These are phyloP conservation scores for Priceomyces castillae DNA, from an alignment of 805 yeast species.

Conservation along the genomic window DNA sequence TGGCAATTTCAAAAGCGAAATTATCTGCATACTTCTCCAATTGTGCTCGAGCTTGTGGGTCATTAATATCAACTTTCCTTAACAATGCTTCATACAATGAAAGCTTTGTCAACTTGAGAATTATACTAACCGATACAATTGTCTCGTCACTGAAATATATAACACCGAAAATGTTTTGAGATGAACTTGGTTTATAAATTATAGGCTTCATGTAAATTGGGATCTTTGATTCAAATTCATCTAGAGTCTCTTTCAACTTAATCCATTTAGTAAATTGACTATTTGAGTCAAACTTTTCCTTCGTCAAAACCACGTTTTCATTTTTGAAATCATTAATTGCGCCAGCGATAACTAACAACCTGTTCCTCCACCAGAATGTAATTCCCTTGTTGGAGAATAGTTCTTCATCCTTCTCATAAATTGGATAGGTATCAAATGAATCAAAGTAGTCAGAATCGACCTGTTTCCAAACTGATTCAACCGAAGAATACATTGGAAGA, in stretches of 20 bases:
- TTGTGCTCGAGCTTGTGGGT: conserved; percentile 17
- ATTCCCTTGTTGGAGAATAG: conserved; percentile 10
- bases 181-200: conserved; percentile 25
- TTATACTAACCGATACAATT: conserved; percentile 31
- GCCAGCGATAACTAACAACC: conserved; percentile 26
- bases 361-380: conserved; percentile 38
- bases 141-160: conserved; percentile 36
- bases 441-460: conserved; percentile 31
- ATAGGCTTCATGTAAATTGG: conserved; percentile 32
- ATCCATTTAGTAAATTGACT: conserved; percentile 25
- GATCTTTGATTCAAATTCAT: conserved; percentile 27
- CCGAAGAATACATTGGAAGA: conserved; percentile 31
- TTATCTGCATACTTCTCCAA: conserved; percentile 22
- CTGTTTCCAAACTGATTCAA: conserved; percentile 30
- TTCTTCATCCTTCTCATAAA: conserved; percentile 4
- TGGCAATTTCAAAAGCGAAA: conserved; percentile 26
- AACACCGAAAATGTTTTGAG: conserved; percentile 26
- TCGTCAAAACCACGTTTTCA: conserved; percentile 23
- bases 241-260: conserved; percentile 22
- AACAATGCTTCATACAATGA: conserved; percentile 28
- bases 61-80: conserved; percentile 14
- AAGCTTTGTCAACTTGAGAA: conserved; percentile 28
- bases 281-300: conserved; percentile 24
- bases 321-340: conserved; percentile 29
- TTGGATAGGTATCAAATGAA: conserved; percentile 10